Percentiles rank a stretch among this genome's conserved stretches.
These are phyloP conservation scores for Candida adriatica DNA, from an alignment of 805 yeast genomes.

Conservation along the genomic window DNA sequence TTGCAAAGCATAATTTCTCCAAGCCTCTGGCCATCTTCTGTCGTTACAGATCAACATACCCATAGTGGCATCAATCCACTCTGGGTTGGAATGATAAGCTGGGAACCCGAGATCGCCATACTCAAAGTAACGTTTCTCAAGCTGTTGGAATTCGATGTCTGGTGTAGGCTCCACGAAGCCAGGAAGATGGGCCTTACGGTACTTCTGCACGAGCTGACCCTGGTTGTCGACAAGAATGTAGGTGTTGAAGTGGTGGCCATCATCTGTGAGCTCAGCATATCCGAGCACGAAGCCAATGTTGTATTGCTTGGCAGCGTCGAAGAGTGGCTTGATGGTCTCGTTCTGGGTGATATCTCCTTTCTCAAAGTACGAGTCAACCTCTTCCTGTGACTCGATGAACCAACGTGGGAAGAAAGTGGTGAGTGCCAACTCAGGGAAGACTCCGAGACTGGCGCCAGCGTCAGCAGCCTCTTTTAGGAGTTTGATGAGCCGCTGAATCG, in stretches of 20 bases:
- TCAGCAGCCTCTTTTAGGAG: constrained; percentile 26
- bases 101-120: constrained; percentile 32
- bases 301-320: constrained; percentile 25
- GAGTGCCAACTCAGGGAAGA: constrained; percentile 32
- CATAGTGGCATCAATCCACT: constrained; percentile 30
- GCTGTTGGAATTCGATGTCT: constrained; percentile 28
- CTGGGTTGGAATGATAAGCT: constrained; percentile 29
- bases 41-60: constrained; percentile 35
- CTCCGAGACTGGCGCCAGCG: constrained; percentile 27
- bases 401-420: constrained; percentile 33
- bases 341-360: constrained; percentile 28
- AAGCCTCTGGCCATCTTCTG: constrained; percentile 37
- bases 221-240: constrained; percentile 27
- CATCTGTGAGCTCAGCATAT: constrained; percentile 32
- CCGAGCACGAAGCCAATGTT: constrained; percentile 30
- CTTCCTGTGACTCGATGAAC: constrained; percentile 28
- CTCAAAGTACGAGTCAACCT: constrained; percentile 30
- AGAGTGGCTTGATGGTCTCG: constrained; percentile 24
- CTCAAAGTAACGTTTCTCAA: constrained; percentile 33
- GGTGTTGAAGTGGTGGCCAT: constrained; percentile 30
- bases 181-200: constrained; percentile 33
- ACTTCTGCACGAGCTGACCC: constrained; percentile 26
- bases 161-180: constrained; percentile 31
- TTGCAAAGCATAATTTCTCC: constrained; percentile 33
- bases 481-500: constrained; percentile 25